phyloP scores from a whole-genome alignment of 1,284 basidiomycete species.

The Phlebopus sp. region DNA sequence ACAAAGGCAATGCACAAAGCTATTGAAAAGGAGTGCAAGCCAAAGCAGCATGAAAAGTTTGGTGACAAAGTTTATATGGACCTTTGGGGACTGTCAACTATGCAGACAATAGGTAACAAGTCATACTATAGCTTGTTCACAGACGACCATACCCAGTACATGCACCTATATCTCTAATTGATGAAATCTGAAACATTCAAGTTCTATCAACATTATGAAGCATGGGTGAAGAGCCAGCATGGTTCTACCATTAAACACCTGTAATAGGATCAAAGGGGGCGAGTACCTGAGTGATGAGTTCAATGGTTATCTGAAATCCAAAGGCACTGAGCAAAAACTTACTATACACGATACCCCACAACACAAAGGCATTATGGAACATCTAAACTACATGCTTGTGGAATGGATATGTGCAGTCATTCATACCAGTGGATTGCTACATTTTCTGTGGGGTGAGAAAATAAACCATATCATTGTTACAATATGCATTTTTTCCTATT shows the following conservation, averaged over 20 bases:
- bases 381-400: not conserved
- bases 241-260: not conserved
- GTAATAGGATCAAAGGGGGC: too few species aligned
- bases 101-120: slow-evolving; percentile 18
- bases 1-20: slow-evolving; percentile 4
- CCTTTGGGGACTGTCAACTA: slow-evolving; percentile 34
- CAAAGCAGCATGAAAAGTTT: not conserved
- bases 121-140: slow-evolving; percentile 32
- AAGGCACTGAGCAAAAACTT: not conserved
- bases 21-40: not conserved
- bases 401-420: not conserved
- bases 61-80: slow-evolving; percentile 23
- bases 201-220: slow-evolving; percentile 28
- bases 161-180: slow-evolving; percentile 24
- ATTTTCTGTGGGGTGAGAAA: slow-evolving; percentile 36
- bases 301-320: too few species aligned
- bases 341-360: not conserved
- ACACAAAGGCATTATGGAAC: not conserved
- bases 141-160: slow-evolving; percentile 29
- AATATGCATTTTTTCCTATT: too few species aligned
- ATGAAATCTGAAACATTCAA: slow-evolving; percentile 29
- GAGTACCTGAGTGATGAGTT: too few species aligned
- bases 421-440: slow-evolving; percentile 12
- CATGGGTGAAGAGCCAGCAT: slow-evolving; percentile 15
- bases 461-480: slow-evolving; percentile 25